Percentiles rank a stretch among this genome's conserved stretches.
Evolutionary conservation across 176 grass and related monocot species (phyloP).

Genomic region (Aechmea fasciata): DNA sequence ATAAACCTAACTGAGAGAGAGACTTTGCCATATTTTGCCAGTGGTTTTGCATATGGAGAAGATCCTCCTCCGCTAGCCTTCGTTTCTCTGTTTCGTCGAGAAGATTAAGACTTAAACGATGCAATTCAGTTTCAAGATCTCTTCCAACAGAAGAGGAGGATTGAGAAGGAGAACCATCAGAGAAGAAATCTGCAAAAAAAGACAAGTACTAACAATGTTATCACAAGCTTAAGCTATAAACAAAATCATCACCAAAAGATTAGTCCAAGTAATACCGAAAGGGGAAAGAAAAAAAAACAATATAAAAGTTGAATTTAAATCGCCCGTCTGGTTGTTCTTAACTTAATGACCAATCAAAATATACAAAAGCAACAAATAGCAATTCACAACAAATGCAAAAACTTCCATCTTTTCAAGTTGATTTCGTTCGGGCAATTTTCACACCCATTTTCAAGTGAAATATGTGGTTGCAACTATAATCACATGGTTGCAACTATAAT

Average conservation of each 20-base stretch:
- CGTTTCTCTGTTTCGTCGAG: slow-evolving; percentile 8
- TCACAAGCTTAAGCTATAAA: background rate
- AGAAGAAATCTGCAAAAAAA: slow-evolving; percentile 3
- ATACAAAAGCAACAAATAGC: no score
- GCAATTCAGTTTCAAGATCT: slow-evolving; percentile 15
- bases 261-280: background rate
- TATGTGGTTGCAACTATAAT: no score
- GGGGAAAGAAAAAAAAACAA: background rate
- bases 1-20: slow-evolving; percentile 10
- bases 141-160: background rate
- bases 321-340: no score
- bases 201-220: background rate
- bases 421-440: no score
- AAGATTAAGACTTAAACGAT: slow-evolving; percentile 3
- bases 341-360: no score
- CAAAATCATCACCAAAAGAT: background rate
- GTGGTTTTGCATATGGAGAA: slow-evolving; percentile 15
- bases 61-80: slow-evolving; percentile 12
- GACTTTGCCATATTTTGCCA: slow-evolving; percentile 3
- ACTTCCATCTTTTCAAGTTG: no score
- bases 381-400: no score
- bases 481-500: no score
- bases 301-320: background rate
- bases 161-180: background rate
- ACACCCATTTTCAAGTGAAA: no score